phyloP scores from a whole-genome alignment of 148 eudicot species.

The Amaranthus hypochondriacus region DNA sequence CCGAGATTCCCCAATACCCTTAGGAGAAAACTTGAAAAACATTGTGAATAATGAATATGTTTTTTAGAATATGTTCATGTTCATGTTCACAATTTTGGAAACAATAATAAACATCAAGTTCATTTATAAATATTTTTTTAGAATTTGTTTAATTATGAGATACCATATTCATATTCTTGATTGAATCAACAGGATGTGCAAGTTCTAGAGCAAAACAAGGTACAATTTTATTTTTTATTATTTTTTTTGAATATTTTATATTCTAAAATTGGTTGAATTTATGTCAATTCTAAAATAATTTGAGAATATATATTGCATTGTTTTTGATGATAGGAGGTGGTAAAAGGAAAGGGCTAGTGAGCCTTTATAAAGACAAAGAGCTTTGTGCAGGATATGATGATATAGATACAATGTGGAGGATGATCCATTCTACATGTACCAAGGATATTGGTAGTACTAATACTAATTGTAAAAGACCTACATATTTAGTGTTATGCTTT shows the following conservation, averaged over 20 bases:
- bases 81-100: not conserved
- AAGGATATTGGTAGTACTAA: not conserved
- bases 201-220: constrained; percentile 15
- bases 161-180: not conserved
- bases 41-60: not conserved
- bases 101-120: not conserved
- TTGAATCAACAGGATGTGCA: constrained; percentile 14
- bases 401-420: constrained; percentile 72
- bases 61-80: not conserved
- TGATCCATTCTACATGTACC: constrained; percentile 40
- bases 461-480: constrained; percentile 19
- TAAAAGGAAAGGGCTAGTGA: constrained; percentile 39
- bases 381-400: constrained; percentile 58
- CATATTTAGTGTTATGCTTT: constrained; percentile 29
- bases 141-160: not conserved
- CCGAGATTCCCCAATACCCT: no score
- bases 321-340: constrained; percentile 9
- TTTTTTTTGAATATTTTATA: not conserved
- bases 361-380: constrained; percentile 55
- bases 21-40: not conserved
- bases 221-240: not conserved
- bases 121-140: not conserved
- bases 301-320: not conserved
- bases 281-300: no score
- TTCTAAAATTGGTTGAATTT: not conserved